Evolutionary conservation across 331 rosid species (phyloP).

Genomic region (Quercus phellos): DNA sequence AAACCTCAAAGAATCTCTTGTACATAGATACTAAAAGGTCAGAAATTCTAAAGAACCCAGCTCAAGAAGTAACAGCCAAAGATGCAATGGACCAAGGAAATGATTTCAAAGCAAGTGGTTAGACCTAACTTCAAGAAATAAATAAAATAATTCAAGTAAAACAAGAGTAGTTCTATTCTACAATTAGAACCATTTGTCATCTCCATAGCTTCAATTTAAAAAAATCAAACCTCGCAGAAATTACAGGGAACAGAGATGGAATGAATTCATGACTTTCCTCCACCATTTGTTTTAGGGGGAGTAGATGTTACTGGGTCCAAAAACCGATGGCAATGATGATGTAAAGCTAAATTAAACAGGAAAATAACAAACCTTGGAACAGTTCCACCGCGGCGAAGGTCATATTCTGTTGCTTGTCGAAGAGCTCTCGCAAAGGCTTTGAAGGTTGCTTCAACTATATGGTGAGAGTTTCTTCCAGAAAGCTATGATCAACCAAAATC

Average conservation of each 20-base stretch:
- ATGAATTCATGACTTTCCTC: too few species aligned
- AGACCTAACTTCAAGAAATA: not conserved
- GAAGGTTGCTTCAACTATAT: slow-evolving; percentile 91
- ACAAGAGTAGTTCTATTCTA: not conserved
- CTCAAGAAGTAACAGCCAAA: not conserved
- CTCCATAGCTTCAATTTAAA: too few species aligned
- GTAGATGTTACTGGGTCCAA: not conserved
- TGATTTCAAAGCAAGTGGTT: not conserved
- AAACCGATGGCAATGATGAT: not conserved
- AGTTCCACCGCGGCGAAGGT: slow-evolving; percentile 71
- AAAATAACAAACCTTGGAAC: slow-evolving; percentile 68
- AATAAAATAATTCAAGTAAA: not conserved
- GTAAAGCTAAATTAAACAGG: not conserved
- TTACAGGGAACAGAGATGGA: too few species aligned
- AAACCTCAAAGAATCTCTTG: not conserved
- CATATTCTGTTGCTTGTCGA: slow-evolving; percentile 82
- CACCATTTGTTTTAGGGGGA: not conserved
- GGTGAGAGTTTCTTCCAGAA: slow-evolving; percentile 88
- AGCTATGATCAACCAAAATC: slow-evolving; percentile 42
- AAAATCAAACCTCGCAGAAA: too few species aligned
- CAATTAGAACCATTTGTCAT: too few species aligned
- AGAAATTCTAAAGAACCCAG: not conserved
- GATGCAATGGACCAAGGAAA: too few species aligned
- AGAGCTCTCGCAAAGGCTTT: slow-evolving; percentile 99
- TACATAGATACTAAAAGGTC: not conserved